Evolutionary conservation across 1,284 basidiomycete genomes (phyloP), one percentile per base, ranked within the genome.

Genomic region (Ganoderma lingzhi): DNA sequence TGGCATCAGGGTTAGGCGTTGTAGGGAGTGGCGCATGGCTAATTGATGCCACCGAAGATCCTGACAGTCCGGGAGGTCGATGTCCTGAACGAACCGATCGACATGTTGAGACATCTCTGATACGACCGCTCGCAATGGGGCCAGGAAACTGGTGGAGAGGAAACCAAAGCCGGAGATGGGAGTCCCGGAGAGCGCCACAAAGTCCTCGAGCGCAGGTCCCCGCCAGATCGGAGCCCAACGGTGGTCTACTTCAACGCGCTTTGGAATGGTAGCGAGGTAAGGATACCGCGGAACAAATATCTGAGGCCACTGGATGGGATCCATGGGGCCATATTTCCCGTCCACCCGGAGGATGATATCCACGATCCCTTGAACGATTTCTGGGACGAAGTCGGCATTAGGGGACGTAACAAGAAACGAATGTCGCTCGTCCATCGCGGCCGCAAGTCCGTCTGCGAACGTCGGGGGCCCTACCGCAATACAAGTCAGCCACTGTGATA

Each of bases 281-380:
- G 1, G 5, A 44, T 45, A 45, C 1, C 44, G 8, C 8, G 14
- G 30, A 6, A 14, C 30, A 41, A 63, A 61, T 8, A 67, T 28
- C 44, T 70, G 69, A 4, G 69, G 69, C 60, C 62, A 64, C 17
- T 67, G 48, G 1, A 67, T 4, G 4, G 69, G 69, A 37, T 70
- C 69, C 23, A 44, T 23, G 5, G 41, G 15, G 19, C 66, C 66
- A 32, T 62, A 67, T 9, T 30, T 44, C 2, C 35, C 60, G n/a
- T 67, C 66, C 2, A 28, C 5, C 8, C 59, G 45, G 35, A 67
- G 44, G 8, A 41, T 2, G n/a, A 67, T 39, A 6, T 41, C 12
- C 14, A 67, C 39, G 9, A 48, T 45, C 17, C 66, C 66, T 3
- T 39, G 28, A 15, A 67, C 30, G n/a, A 48, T 30, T 6, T 44